A percentile compares a stretch with the other conserved stretches of the same genome.
Evolutionary conservation across 2,329 filamentous ascomycete species (phyloP).

Genomic region (Xylaria polymorpha): DNA sequence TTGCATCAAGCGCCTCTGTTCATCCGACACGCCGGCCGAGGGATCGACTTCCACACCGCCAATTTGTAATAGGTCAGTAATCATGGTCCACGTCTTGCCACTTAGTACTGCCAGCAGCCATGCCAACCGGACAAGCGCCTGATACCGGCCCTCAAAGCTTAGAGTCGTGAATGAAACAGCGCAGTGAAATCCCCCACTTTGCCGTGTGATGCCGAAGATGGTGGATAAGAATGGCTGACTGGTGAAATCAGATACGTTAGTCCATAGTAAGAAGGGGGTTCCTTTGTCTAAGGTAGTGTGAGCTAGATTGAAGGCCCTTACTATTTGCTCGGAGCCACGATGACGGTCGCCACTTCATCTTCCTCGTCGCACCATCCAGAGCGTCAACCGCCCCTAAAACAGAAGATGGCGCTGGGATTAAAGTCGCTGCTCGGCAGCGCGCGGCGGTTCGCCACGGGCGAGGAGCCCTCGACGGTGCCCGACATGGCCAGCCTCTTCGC

Average conservation of each 20-base stretch:
- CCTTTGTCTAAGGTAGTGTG: slow-evolving; percentile 3
- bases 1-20: not conserved
- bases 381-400: slow-evolving; percentile 42
- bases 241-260: slow-evolving; percentile 28
- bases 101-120: slow-evolving; percentile 5
- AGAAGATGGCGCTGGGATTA: slow-evolving; percentile 56
- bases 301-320: slow-evolving; percentile 1
- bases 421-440: slow-evolving; percentile 55
- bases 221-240: slow-evolving; percentile 28
- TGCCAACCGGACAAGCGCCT: slow-evolving; percentile 6
- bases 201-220: slow-evolving; percentile 25
- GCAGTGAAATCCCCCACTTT: slow-evolving; percentile 31
- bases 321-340: not conserved
- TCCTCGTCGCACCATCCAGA: slow-evolving; percentile 19
- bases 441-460: slow-evolving; percentile 51
- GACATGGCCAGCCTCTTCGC: slow-evolving; percentile 71
- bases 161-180: not conserved
- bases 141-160: not conserved
- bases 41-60: slow-evolving; percentile 1
- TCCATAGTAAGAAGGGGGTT: slow-evolving; percentile 1
- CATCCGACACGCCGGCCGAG: not conserved
- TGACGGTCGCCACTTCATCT: slow-evolving; percentile 11
- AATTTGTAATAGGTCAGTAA: slow-evolving; percentile 35
- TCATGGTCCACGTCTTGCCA: slow-evolving; percentile 10
- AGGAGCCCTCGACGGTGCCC: slow-evolving; percentile 42